Conservation (phyloP, 768 basidiomycete genomes). For the Paxillus rubicundulus region DNA sequence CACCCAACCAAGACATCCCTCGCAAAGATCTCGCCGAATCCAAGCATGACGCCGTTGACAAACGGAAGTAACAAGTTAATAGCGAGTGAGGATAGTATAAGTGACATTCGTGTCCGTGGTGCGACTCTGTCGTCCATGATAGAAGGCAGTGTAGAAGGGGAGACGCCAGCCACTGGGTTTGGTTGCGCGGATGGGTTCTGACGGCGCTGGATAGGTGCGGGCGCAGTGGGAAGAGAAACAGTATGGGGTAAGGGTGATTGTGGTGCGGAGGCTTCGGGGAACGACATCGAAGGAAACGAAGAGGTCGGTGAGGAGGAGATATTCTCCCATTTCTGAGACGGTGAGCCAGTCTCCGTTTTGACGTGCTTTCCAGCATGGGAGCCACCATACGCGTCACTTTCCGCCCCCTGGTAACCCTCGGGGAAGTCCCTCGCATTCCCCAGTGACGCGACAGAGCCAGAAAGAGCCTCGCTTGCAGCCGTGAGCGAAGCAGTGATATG, state of each 20-base stretch:
- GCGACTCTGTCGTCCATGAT: constrained; percentile 71
- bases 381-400: constrained; percentile 25
- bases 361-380: neutral
- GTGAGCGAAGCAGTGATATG: constrained; percentile 23
- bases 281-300: constrained; percentile 80
- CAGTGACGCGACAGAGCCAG: constrained; percentile 18
- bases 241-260: constrained; percentile 40
- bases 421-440: constrained; percentile 14
- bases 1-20: constrained; percentile 65
- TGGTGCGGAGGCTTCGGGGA: constrained; percentile 60
- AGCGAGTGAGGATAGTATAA: constrained; percentile 69
- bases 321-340: constrained; percentile 71
- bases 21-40: constrained; percentile 93
- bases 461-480: constrained; percentile 17
- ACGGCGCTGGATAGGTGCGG: constrained; percentile 10
- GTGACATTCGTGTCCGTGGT: constrained; percentile 61
- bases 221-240: constrained; percentile 16
- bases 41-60: constrained; percentile 93
- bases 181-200: constrained; percentile 21
- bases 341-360: constrained; percentile 20
- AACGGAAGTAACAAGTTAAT: constrained; percentile 88
- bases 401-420: constrained; percentile 33
- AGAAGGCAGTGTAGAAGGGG: constrained; percentile 56
- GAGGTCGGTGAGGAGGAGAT: constrained; percentile 54
- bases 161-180: constrained; percentile 22